Evolutionary conservation across 345 rosid species (phyloP), one percentile per base, ranked within the genome.

Genomic region (Toxicodendron radicans): DNA sequence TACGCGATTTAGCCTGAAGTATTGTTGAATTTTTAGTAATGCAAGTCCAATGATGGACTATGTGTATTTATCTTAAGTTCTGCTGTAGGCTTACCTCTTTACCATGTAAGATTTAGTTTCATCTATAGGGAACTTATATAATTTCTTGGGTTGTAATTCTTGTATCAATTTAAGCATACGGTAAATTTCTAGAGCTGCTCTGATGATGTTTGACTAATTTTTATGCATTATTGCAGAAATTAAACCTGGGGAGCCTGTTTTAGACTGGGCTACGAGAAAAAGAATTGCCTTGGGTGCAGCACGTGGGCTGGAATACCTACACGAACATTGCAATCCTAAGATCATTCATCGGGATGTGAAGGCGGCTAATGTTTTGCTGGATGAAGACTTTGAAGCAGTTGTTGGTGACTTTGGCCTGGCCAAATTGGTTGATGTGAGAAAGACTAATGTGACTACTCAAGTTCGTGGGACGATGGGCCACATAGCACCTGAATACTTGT

Each of bases 401-500:
- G 98, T 93, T 79, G 99, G 99, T 57, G 99, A 91, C 82, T 95
- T 95, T 24, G 99, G 99, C 68, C 85, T 95, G 61, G 99, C 99
- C 14, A 95, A 95, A 84, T 74, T 93, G 68, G 98, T 95, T 5
- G 99, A 95, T 74, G 98, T 95, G 73, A 89, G 93, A 66, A 83
- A 84, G 80, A 87, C 95, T 35, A 89, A 90, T 72, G 98, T 95
- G 59, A 95, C 98, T 9, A 95, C 99, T 80, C 98, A 95, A 83
- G 95, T 95, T 81, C 94, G 98, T 27, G 99, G 99, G 72, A 93
- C 99, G 8, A 95, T 95, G 99, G 99, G 99, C 71, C 99, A 93
- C 83, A 95, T 93, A 78, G 99, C 99, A 9, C 98, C 99, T 0
- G 99, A 95, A 52, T 95, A 91, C 83, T 79, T 93, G 81, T 95